phyloP scores from a whole-genome alignment of 768 basidiomycete species.

The Cystofilobasidium macerans region DNA sequence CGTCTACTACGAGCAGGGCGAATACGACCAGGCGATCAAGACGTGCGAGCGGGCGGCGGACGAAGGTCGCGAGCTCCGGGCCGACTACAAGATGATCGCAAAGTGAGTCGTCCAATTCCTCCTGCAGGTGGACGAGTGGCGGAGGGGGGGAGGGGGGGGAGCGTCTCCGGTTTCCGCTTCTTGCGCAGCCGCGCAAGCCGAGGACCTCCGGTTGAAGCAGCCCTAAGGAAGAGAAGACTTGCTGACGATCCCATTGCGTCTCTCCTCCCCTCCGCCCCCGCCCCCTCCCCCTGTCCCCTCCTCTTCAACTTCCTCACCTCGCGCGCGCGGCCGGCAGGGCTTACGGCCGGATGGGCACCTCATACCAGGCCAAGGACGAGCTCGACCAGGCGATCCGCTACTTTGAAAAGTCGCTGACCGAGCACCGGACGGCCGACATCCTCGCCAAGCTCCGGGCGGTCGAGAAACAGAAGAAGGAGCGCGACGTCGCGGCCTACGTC shows the following conservation, averaged over 20 bases:
- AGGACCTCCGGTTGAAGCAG: no score
- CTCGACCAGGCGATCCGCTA: constrained; percentile 68
- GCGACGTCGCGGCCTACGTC: constrained; percentile 70
- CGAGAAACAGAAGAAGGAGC: constrained; percentile 67
- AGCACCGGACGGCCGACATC: constrained; percentile 89
- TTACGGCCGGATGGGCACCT: constrained; percentile 73
- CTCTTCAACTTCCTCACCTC: neutral
- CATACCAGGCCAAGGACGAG: constrained; percentile 74
- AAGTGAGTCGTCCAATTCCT: constrained; percentile 43
- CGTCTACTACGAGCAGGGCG: constrained; percentile 83
- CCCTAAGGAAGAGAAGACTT: no score
- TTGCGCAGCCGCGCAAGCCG: no score
- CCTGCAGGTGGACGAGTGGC: no score
- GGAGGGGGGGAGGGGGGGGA: neutral
- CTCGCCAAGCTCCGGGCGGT: constrained; percentile 75
- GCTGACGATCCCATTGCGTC: no score
- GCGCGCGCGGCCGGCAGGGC: constrained; percentile 48
- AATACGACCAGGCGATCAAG: constrained; percentile 82
- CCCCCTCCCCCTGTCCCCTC: neutral
- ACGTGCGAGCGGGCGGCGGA: constrained; percentile 93
- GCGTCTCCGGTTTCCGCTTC: neutral
- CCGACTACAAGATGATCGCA: constrained; percentile 88
- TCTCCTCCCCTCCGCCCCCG: neutral
- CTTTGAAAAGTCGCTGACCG: constrained; percentile 84
- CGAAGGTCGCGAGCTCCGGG: constrained; percentile 78